Base-by-base conservation (phyloP, 228 moss, liverwort and hornwort genomes). In the Sphagnum fallax region DNA sequence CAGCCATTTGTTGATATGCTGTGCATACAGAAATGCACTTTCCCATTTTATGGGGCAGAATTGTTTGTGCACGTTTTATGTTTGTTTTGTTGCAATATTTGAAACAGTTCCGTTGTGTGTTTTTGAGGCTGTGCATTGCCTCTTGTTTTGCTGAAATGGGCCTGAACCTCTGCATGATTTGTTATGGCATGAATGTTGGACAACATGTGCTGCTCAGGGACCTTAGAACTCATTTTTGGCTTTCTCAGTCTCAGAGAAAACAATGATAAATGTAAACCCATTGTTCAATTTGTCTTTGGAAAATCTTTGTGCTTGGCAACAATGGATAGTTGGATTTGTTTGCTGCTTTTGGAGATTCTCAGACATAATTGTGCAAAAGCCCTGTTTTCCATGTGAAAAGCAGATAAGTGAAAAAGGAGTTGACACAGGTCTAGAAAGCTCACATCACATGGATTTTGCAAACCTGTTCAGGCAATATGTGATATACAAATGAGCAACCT, bases 391-490 rank as follows among this genome's bases (percentile, higher is more conserved):
- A 32, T 32, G 32, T 32, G 32, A 32, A 32, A 32, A 32, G 32
- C 32, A 32, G 32, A 32, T 32, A 32, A 2, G 32, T 32, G 32
- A 32, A 32, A 32, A 32, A 32, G 32, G 32, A 3, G 32, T 32
- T 32, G 32, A 32, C 2, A 32, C n/a, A 16, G 5, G 15, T 62
- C 10, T 62, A 62, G 15, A 16, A 6, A 62, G 4, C 47, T 0
- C 50, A 65, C 16, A 52, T 64, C 68, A 32, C 32, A 32, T 32
- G 32, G 32, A 32, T 32, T 32, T 32, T 32, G 2, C 32, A 32
- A 32, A 32, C 53, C 18, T 14, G 5, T 74, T 63, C 32, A 85
- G 85, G 74, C 61, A 47, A 47, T 70, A 72, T 72, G 69, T 48
- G 76, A 79, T 47, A 60, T 65, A 50, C 65, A 65, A 49, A 65